Base-by-base conservation (phyloP, 1,139 yeast species). In the Candida neerlandica region DNA sequence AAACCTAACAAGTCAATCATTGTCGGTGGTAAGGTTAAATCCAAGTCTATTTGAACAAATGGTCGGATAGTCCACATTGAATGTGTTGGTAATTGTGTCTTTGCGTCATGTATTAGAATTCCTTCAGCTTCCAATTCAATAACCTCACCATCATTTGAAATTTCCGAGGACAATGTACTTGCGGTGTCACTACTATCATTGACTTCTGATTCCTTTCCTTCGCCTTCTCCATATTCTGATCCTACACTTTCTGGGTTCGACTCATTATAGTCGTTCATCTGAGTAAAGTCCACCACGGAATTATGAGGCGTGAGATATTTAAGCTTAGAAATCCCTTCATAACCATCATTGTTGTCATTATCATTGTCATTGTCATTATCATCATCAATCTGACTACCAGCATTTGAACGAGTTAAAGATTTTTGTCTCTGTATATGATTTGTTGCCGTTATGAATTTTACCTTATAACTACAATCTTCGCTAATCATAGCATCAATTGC, bases 31-130 rank as follows among this genome's bases (percentile, higher is more conserved):
- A 91, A 68, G 45, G 86, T 84, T 43, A 87, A 71, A 46, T 83
- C 82, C 35, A 86, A 69, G 38, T 84, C 82, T 12, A 85, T 73
- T 6, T 86, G 85, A 10, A 78, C 73, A 65, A 84, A 87, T 1
- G 96, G 96, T 58, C 89, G 85, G 11, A 94, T 75, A 2, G 95
- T 85, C 98, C 99, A 94, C 88, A 94, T 88, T 1, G 97, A 85
- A 65, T 91, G 96, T 0, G 87, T 77, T 0, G 96, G 91, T n/a
- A 77, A 66, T 12, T 75, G 75, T 0, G 84, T 73, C 45, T 72
- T 70, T 3, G 78, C 67, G 58, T 87, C 88, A 57, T 84, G 89
- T n/a, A 94, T 86, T 34, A 94, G 67, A n/a, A 94, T 86, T 5
- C 99, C 99, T 61, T 92, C 97, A 0, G 97, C 98, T 64, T 92